Evolutionary conservation across 345 rosid species (phyloP).

Genomic region (Kernera saxatilis): DNA sequence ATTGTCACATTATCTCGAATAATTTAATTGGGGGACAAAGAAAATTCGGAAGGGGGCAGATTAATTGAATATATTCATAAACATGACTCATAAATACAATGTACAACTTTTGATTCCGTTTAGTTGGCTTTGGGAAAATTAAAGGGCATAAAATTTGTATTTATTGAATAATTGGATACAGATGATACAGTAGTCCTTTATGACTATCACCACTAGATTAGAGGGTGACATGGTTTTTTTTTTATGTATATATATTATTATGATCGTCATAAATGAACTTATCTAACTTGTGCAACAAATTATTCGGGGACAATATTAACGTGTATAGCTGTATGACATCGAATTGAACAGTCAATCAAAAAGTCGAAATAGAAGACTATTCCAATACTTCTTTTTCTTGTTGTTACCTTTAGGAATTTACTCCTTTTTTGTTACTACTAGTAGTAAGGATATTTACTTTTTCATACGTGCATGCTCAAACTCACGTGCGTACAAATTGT

Average conservation of each 20-base stretch:
- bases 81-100: slow-evolving; percentile 10
- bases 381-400: not conserved
- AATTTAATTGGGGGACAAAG: slow-evolving; percentile 14
- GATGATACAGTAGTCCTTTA: not conserved
- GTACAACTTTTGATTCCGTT: slow-evolving; percentile 15
- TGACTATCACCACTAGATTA: not conserved
- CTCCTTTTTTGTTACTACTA: not conserved
- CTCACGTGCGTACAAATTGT: slow-evolving; percentile 5
- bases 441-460: not conserved
- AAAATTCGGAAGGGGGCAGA: slow-evolving; percentile 17
- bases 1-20: slow-evolving; percentile 29
- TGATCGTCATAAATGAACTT: slow-evolving; percentile 22
- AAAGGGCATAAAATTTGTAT: not conserved
- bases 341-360: slow-evolving; percentile 6
- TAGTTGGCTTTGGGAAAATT: slow-evolving; percentile 1
- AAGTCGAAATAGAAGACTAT: slow-evolving; percentile 4
- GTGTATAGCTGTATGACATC: slow-evolving; percentile 27
- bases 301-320: slow-evolving; percentile 21
- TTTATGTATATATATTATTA: not conserved
- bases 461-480: not conserved
- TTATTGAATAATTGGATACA: not conserved
- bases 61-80: slow-evolving; percentile 23
- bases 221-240: slow-evolving; percentile 2
- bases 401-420: not conserved
- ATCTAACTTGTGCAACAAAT: slow-evolving; percentile 26